Evolutionary conservation across 345 rosid species (phyloP), one percentile per base, ranked within the genome.

Genomic region (Alliaria petiolata): DNA sequence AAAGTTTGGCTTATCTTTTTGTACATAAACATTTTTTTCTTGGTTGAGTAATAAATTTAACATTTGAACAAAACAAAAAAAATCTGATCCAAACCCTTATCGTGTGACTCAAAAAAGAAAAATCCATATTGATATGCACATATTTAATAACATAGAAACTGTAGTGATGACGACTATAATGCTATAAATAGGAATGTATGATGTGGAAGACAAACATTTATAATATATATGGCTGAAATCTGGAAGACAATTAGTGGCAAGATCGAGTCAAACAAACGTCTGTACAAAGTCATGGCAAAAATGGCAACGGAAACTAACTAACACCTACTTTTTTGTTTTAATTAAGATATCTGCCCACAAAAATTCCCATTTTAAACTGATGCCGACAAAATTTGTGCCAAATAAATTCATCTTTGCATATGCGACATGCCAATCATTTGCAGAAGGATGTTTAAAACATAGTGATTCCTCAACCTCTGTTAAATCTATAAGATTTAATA

Each of bases 211-310:
- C 19, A 28, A 4, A 25, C 69, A 63, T 20, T 63, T 56, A 30
- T 47, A 26, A 22, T 22, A 1, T n/a, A n/a, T 56, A 65, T 73
- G 71, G 66, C 66, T n/a, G n/a, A n/a, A 36, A 73, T 31, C 44
- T 73, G 59, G 52, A 65, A 47, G 59, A 73, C 65, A 63, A 0
- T 34, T n/a, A 44, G 38, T 15, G 31, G 47, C 28, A 73, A 65
- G n/a, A n/a, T n/a, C n/a, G 50, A 73, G 8, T 46, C 50, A 36
- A 55, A 28, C 65, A 73, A 26, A 38, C 46, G 65, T 65, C 50
- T 54, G 42, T 16, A 54, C 17, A 54, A 28, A 20, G 33, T 25
- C 28, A 55, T 22, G 42, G 22, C 50, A 60, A 62, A 62, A 44
- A 20, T 33, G 61, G 15, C 33, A 62, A 71, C 35, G 36, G 19